Base-by-base conservation (phyloP, 176 grass and related monocot genomes). In the Zizania latifolia region DNA sequence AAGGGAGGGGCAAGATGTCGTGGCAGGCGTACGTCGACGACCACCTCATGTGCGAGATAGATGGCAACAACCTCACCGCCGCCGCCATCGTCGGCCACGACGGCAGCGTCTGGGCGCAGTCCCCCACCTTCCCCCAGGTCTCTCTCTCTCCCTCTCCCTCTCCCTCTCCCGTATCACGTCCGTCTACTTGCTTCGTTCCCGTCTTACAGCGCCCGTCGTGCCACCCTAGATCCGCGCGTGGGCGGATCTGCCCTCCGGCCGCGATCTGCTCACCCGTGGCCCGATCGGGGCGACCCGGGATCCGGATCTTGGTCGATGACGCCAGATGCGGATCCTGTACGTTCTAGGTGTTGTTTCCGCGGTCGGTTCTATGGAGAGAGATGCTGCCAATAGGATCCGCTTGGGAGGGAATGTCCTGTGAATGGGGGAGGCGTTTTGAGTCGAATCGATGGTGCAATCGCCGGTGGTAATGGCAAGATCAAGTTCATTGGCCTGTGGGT, bases 11-110 rank as follows among this genome's bases (percentile, higher is more conserved):
- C 58, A 70, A 85, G 78, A 94, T 95, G 92, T 95, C 92, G 92
- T 95, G 92, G 92, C 89, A 95, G 61, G 0, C 76, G 58, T 95
- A 95, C 72, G 92, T 95, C 43, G 92, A 95, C 21, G 92, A 95
- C 16, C 92, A 95, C 86, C 92, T 95, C 55, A 41, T 91, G 86
- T 95, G 92, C 92, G 92, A 95, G 16, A 79, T 95, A 13, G 92
- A 95, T 0, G 89, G 89, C 68, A 80, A 95, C 46, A 10, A 37
- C 62, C 86, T 95, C 78, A 84, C 71, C 59, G 16, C 92, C 86
- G 83, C 92, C 76, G 86, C 92, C 76, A 91, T 95, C 86, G 0
- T 89, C 66, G 92, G 89, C 80, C 80, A 19, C 72, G 92, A 95
- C 70, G 92, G 92, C 65, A 91, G 72, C 88, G 2, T 15, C 72